Conservation (phyloP, 495 filamentous ascomycete genomes). For the Penicillium alfredii region DNA sequence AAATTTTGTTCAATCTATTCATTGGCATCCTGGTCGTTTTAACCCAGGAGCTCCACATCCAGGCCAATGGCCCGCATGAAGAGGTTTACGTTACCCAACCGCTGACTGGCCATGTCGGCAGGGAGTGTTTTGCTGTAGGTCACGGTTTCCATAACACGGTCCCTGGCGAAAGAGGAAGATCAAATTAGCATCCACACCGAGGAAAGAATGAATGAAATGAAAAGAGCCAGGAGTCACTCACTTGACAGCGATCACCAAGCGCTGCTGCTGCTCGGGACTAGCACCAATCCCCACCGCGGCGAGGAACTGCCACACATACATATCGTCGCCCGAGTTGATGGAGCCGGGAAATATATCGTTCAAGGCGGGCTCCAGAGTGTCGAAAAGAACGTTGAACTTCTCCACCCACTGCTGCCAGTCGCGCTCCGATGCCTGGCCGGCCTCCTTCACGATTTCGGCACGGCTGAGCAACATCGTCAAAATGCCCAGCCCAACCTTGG, state of each 20-base stretch:
- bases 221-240: constrained; percentile 30
- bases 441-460: constrained; percentile 86
- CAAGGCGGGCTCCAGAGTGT: constrained; percentile 74
- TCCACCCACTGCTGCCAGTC: constrained; percentile 79
- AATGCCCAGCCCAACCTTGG: constrained; percentile 78
- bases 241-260: constrained; percentile 92
- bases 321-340: constrained; percentile 76
- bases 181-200: constrained; percentile 16
- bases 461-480: constrained; percentile 92
- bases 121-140: constrained; percentile 81
- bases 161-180: too few relatives aligned
- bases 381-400: constrained; percentile 81
- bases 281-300: constrained; percentile 90
- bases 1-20: too few relatives aligned
- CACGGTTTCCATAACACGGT: constrained; percentile 95
- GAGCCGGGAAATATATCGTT: constrained; percentile 80
- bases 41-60: constrained; percentile 90
- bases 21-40: too few relatives aligned
- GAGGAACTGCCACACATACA: constrained; percentile 97
- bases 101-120: constrained; percentile 69
- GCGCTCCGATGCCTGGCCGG: constrained; percentile 57
- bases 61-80: constrained; percentile 98
- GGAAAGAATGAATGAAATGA: neutral
- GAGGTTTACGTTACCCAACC: constrained; percentile 87
- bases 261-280: constrained; percentile 86